These are phyloP conservation scores for Cladosporium cucumerinum DNA, from an alignment of 2,329 filamentous ascomycete species.

Conservation along the genomic window DNA sequence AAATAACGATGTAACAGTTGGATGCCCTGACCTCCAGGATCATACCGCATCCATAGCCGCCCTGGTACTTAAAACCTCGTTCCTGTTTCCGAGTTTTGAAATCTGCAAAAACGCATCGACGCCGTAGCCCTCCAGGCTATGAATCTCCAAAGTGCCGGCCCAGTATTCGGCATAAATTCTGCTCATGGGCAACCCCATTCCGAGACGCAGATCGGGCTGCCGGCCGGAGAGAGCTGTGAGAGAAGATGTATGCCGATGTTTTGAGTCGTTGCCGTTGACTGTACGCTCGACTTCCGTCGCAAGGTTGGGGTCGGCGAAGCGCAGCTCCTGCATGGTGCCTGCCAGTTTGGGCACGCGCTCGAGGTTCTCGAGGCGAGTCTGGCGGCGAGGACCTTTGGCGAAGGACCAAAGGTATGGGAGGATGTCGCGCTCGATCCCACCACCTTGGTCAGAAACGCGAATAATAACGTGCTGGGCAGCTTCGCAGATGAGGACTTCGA, in stretches of 20 bases:
- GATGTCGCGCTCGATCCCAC: slow-evolving; percentile 80
- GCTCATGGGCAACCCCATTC: slow-evolving; percentile 91
- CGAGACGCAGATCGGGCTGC: slow-evolving; percentile 80
- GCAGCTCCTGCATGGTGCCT: slow-evolving; percentile 76
- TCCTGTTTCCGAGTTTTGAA: slow-evolving; percentile 94
- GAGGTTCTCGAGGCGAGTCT: slow-evolving; percentile 77
- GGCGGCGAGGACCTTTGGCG: slow-evolving; percentile 80
- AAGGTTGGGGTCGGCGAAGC: slow-evolving; percentile 8
- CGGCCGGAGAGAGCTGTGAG: slow-evolving; percentile 76
- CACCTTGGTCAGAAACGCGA: slow-evolving; percentile 90
- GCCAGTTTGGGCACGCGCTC: slow-evolving; percentile 84
- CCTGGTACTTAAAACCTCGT: slow-evolving; percentile 75
- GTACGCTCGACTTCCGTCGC: not conserved
- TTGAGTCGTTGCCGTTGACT: slow-evolving; percentile 28
- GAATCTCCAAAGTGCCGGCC: slow-evolving; percentile 86
- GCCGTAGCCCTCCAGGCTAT: slow-evolving; percentile 92
- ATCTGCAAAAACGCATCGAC: slow-evolving; percentile 96
- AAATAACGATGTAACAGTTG: not conserved
- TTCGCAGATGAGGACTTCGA: slow-evolving; percentile 93
- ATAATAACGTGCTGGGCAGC: slow-evolving; percentile 93
- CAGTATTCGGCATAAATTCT: slow-evolving; percentile 96
- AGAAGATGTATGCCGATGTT: slow-evolving; percentile 49
- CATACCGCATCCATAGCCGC: slow-evolving; percentile 52
- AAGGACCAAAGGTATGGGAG: slow-evolving; percentile 95
- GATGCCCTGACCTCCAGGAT: slow-evolving; percentile 16